These are phyloP conservation scores for Chlamydomonas sphaeroides DNA, from an alignment of 139 green algal species.

Conservation along the genomic window DNA sequence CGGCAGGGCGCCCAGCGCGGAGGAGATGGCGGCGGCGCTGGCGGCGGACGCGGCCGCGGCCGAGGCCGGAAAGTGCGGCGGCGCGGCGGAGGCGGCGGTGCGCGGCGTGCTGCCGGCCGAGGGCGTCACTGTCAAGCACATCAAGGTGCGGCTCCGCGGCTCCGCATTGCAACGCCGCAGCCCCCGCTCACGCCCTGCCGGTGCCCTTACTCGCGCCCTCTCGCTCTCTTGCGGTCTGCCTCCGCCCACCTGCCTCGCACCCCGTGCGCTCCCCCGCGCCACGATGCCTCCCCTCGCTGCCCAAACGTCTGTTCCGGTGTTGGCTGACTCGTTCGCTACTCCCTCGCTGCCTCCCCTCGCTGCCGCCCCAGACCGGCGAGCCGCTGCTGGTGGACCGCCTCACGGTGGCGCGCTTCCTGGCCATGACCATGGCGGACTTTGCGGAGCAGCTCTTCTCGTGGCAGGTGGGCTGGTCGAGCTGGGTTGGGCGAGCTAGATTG, in stretches of 20 bases:
- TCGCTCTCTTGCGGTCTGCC: too few species aligned
- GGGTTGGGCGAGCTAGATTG: neutral
- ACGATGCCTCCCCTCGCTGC: too few species aligned
- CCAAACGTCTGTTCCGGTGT: too few species aligned
- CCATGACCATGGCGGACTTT: constrained; percentile 58
- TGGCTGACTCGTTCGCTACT: too few species aligned
- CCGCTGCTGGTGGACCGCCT: constrained; percentile 37
- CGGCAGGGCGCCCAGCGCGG: neutral
- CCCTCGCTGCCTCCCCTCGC: too few species aligned
- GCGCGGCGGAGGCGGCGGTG: neutral
- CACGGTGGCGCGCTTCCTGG: constrained; percentile 39
- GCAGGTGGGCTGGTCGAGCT: constrained; percentile 3
- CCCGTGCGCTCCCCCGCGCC: too few species aligned
- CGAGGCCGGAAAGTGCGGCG: neutral
- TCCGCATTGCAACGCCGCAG: too few species aligned
- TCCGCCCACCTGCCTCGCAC: too few species aligned
- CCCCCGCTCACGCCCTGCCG: too few species aligned
- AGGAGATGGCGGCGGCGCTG: constrained; percentile 6
- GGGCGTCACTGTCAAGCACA: constrained; percentile 45
- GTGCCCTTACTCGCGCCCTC: too few species aligned
- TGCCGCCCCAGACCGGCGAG: constrained; percentile 52
- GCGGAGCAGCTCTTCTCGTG: constrained; percentile 52
- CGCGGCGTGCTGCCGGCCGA: constrained; percentile 13
- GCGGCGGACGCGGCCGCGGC: neutral
- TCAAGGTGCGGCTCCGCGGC: too few species aligned